Evolutionary conservation across 2,329 filamentous ascomycete genomes (phyloP).

Genomic region (Monilinia aucupariae): DNA sequence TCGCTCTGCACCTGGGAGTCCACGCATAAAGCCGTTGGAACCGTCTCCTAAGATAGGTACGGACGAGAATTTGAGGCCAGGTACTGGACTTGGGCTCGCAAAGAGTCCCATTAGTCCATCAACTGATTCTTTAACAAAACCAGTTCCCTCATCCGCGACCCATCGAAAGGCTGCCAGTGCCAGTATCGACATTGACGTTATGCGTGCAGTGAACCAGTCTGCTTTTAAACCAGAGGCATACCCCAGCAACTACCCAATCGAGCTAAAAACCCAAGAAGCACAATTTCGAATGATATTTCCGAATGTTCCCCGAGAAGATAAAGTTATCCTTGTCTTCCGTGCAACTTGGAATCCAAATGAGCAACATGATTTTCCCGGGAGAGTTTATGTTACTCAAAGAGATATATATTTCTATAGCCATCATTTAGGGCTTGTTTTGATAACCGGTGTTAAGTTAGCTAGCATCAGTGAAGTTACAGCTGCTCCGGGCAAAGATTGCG

Average conservation of each 20-base stretch:
- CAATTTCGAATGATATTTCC: slow-evolving; percentile 93
- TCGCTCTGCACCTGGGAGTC: slow-evolving; percentile 28
- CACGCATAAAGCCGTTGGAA: slow-evolving; percentile 27
- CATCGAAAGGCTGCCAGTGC: slow-evolving; percentile 33
- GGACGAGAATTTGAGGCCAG: slow-evolving; percentile 32
- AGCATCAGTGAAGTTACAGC: slow-evolving; percentile 82
- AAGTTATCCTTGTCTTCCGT: slow-evolving; percentile 84
- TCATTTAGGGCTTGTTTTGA: slow-evolving; percentile 82
- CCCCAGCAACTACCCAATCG: slow-evolving; percentile 71
- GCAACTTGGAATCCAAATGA: slow-evolving; percentile 77
- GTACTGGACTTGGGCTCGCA: slow-evolving; percentile 21
- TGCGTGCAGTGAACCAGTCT: slow-evolving; percentile 22
- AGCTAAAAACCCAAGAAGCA: slow-evolving; percentile 79
- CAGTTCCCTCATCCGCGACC: not conserved
- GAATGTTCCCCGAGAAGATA: slow-evolving; percentile 68
- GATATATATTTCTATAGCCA: slow-evolving; percentile 97
- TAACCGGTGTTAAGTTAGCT: slow-evolving; percentile 69
- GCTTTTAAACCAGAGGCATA: slow-evolving; percentile 44
- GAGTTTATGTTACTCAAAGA: slow-evolving; percentile 80
- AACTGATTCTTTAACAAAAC: slow-evolving; percentile 24
- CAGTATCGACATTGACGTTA: slow-evolving; percentile 37
- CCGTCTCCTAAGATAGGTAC: slow-evolving; percentile 27
- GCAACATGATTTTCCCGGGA: slow-evolving; percentile 71
- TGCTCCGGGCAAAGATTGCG: slow-evolving; percentile 82
- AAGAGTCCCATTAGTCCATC: slow-evolving; percentile 25